phyloP scores from a whole-genome alignment of 805 yeast genomes.

The Lipomyces sp. region DNA sequence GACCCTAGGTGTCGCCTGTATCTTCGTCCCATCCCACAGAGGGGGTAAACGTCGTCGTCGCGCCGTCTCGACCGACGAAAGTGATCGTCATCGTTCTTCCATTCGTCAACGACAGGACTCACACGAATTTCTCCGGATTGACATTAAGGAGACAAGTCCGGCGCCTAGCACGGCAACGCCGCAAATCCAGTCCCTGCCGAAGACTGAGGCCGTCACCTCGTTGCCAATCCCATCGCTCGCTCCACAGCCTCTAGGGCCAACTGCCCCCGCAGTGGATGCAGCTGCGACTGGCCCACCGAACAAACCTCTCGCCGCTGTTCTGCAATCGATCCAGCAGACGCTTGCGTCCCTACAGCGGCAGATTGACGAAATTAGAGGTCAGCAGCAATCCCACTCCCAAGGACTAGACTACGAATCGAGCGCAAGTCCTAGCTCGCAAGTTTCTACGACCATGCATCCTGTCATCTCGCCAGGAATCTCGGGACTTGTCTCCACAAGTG shows the following conservation, averaged over 20 bases:
- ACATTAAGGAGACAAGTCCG: not conserved
- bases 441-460: not conserved
- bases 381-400: not conserved
- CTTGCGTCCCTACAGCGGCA: conserved; percentile 30
- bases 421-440: not conserved
- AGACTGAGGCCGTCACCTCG: not conserved
- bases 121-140: not conserved
- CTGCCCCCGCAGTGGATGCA: not conserved
- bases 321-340: conserved; percentile 21
- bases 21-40: conserved; percentile 35
- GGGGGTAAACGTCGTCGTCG: conserved; percentile 33
- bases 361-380: conserved; percentile 18
- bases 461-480: not conserved
- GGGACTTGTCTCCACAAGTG: not conserved
- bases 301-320: conserved; percentile 9
- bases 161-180: not conserved
- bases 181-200: not conserved
- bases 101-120: conserved; percentile 4
- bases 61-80: not conserved
- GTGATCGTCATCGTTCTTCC: not conserved
- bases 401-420: not conserved
- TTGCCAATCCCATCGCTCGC: not conserved
- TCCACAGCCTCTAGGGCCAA: not conserved
- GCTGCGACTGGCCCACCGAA: not conserved
- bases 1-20: conserved; percentile 19